Percentiles rank a stretch among this genome's conserved stretches.
These are phyloP conservation scores for Penicillium sp. DNA, from an alignment of 2,329 filamentous ascomycete genomes.

Conservation along the genomic window DNA sequence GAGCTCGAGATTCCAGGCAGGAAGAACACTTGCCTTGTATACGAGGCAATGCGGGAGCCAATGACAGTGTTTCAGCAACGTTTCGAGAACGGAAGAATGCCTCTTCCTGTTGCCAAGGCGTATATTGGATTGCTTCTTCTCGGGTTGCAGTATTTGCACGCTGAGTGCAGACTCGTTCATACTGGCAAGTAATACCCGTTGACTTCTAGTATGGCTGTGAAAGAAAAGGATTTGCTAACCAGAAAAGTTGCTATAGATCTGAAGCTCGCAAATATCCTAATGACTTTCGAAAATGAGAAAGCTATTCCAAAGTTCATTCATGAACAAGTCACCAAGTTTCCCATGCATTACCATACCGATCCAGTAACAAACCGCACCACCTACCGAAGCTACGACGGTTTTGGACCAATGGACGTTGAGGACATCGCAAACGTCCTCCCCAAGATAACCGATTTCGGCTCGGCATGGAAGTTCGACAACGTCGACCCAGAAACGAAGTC, in stretches of 20 bases:
- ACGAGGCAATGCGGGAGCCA: constrained; percentile 36
- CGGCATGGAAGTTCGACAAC: neutral
- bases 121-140: constrained; percentile 35
- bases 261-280: constrained; percentile 42
- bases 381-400: constrained; percentile 29
- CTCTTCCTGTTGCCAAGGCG: constrained; percentile 27
- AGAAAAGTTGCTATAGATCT: constrained; percentile 27
- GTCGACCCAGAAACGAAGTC: constrained; percentile 4
- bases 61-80: constrained; percentile 29
- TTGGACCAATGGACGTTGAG: constrained; percentile 20
- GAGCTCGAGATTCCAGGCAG: constrained; percentile 21
- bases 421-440: neutral
- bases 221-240: neutral
- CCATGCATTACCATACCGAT: constrained; percentile 24
- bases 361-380: constrained; percentile 21
- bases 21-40: constrained; percentile 34
- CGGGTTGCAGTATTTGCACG: constrained; percentile 42
- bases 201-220: neutral
- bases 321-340: constrained; percentile 14
- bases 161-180: constrained; percentile 39
- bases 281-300: constrained; percentile 26
- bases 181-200: constrained; percentile 25
- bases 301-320: constrained; percentile 17
- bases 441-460: constrained; percentile 31
- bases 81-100: constrained; percentile 25